Base-by-base conservation (phyloP, 345 rosid genomes). In the Populus pruinosa region DNA sequence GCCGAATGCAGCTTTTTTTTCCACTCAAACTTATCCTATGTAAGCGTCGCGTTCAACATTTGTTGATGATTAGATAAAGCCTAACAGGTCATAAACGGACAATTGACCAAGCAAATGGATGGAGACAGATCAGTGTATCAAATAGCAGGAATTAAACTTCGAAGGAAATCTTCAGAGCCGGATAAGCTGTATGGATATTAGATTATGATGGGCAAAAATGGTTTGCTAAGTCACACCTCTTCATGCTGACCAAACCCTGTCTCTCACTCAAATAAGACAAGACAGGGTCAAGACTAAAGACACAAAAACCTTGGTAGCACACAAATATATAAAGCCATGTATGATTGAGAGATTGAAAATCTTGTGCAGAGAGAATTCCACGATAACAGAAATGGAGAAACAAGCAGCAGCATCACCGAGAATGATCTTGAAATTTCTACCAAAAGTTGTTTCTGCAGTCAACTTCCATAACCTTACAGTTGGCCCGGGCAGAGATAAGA, bases 401-500 rank as follows among this genome's bases (percentile, higher is more conserved):
- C 84, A 67, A 31, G 33, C 78, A 1, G 11, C 68, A 27, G 2
- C 74, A 50, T 9, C 29, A 47, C 43, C 0, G 89, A 85, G 68
- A 84, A 91, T 77, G 73, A 53, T 91, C 76, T 66, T 90, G 72
- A 92, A 86, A 79, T 79, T 85, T 56, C 83, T 94, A n/a, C 91
- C 93, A 3, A 90, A 82, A 84, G 88, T 89, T 0, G 86, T 90
- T 77, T 83, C 90, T 5, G 80, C 83, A 23, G 78, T 88, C 78
- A 68, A 77, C 72, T 91, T 89, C 79, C 88, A 88, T 38, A 85
- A 80, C 73, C 90, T 81, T 6, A 88, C 91, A 10, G 90, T 88
- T 80, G 91, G 98, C 74, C 98, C 97, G 0, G 83, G 84, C 9
- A 82, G 89, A 76, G 92, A 90, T 41, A 87, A 82, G 65, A 80